These are phyloP conservation scores for Miamiensis avidus DNA, from an alignment of 169 alveolate genomes.

Conservation along the genomic window DNA sequence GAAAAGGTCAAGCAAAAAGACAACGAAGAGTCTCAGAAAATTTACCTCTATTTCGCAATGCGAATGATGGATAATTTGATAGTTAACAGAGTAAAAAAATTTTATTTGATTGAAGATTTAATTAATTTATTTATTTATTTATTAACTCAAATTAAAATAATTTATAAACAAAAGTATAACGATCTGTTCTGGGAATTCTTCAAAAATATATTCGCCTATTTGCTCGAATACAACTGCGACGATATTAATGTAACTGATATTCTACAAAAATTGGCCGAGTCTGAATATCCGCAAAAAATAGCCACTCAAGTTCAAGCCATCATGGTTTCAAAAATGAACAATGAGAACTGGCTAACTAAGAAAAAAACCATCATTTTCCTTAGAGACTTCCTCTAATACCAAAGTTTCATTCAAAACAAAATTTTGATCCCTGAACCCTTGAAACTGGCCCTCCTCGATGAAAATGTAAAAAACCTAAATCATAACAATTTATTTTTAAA, in stretches of 20 bases:
- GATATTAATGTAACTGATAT: not conserved
- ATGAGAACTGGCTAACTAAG: not conserved
- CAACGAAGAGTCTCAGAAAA: not conserved
- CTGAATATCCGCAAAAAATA: not conserved
- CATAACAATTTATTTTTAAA: too few species aligned
- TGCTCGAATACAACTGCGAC: not conserved
- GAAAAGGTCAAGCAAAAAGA: not conserved
- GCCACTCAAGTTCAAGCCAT: not conserved
- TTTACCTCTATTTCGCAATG: not conserved
- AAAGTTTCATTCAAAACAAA: not conserved
- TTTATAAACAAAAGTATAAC: not conserved
- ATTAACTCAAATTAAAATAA: too few species aligned
- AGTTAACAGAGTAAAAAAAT: not conserved
- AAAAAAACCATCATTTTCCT: not conserved
- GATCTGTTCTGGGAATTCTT: not conserved
- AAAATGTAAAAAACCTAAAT: not conserved
- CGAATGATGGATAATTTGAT: not conserved
- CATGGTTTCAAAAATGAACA: not conserved
- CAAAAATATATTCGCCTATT: too few species aligned
- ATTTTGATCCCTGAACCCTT: not conserved
- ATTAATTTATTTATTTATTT: too few species aligned
- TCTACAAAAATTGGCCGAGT: not conserved
- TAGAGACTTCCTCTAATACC: not conserved
- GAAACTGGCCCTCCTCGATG: not conserved
- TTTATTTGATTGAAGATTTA: too few species aligned